Evolutionary conservation across 176 grass and related monocot species (phyloP), one percentile per base, ranked within the genome.

Genomic region (Tillandsia leiboldiana): DNA sequence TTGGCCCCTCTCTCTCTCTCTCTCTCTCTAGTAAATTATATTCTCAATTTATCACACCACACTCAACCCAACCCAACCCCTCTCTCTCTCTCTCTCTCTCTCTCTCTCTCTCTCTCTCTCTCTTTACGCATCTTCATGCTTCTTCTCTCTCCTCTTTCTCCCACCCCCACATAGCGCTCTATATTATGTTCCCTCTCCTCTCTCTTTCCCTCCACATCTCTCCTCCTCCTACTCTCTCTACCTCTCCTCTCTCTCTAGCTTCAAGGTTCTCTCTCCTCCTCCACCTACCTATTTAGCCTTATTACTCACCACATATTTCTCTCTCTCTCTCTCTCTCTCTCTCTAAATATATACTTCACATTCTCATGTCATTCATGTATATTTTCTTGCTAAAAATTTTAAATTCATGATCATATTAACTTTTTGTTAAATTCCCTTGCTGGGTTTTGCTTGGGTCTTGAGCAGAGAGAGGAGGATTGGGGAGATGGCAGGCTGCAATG

Each of bases 241-340:
- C 56, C 56, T 10, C 22, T n/a, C 53, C 17, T 61, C 17, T 18
- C 33, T 42, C 4, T 42, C 33, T 23, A 61, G 56, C 18, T 61
- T 9, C 80, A 72, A 94, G 90, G 90, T 94, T 84, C 26, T 78
- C 57, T 80, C 51, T 51, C 12, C 54, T 58, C 12, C 54, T 58
- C 18, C 15, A 18, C 14, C 14, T 15, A 58, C 15, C 18, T 9
- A 61, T 22, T 61, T 22, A 61, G 3, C 56, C 56, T 18, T 61
- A 1, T 9, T 61, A 4, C 14, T 42, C 11, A n/a, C 6, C 22
- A 61, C 22, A 61, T 10, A 56, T 61, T 18, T n/a, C 15, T 61
- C 15, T 61, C 8, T 59, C 33, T 61, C 56, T 59, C 8, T 17
- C 6, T 59, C 9, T 59, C 22, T 61, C 56, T 61, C 56, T 61